Percentiles rank a stretch among this genome's conserved stretches.
These are phyloP conservation scores for Jasminum sambac DNA, from an alignment of 257 asterid genomes.

Conservation along the genomic window DNA sequence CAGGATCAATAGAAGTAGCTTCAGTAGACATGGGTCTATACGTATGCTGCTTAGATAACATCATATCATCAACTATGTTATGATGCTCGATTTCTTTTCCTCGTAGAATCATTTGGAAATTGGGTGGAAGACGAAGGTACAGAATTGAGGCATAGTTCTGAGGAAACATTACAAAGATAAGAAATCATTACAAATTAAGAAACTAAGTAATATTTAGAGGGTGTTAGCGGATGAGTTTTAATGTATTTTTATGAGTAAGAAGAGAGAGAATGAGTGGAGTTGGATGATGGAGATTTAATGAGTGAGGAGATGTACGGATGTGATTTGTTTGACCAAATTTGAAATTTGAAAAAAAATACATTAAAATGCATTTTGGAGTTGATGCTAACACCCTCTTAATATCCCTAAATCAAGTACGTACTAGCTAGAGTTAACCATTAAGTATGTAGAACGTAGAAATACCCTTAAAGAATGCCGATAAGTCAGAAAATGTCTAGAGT, in stretches of 20 bases:
- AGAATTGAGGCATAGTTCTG: slow-evolving; percentile 78
- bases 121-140: slow-evolving; percentile 56
- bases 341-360: too few relatives aligned
- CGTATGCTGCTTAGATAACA: slow-evolving; percentile 24
- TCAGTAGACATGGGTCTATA: slow-evolving; percentile 56
- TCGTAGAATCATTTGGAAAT: slow-evolving; percentile 59
- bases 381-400: too few relatives aligned
- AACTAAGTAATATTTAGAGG: not conserved
- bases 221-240: too few relatives aligned
- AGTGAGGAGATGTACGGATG: too few relatives aligned
- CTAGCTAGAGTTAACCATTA: too few relatives aligned
- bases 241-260: too few relatives aligned
- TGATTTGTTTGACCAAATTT: too few relatives aligned
- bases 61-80: slow-evolving; percentile 49
- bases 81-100: slow-evolving; percentile 65
- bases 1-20: slow-evolving; percentile 36
- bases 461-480: slow-evolving; percentile 83
- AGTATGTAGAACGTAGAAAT: slow-evolving; percentile 11
- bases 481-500: slow-evolving; percentile 64
- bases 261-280: too few relatives aligned
- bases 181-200: slow-evolving; percentile 4
- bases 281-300: too few relatives aligned
- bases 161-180: slow-evolving; percentile 8
- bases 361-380: too few relatives aligned
- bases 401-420: too few relatives aligned